Base-by-base conservation (phyloP, 1,139 yeast genomes). In the Debaryomyces psychrophilus region DNA sequence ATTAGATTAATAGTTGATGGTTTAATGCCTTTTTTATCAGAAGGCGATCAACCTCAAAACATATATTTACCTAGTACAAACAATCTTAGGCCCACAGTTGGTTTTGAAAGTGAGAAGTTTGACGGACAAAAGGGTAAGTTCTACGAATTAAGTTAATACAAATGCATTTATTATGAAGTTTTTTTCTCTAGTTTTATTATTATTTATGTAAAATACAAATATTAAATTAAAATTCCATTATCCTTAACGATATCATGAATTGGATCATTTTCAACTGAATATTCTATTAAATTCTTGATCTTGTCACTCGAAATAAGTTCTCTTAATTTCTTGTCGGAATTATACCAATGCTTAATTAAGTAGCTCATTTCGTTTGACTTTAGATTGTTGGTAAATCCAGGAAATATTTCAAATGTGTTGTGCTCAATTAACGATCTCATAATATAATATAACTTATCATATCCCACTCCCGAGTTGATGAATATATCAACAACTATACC, bases 1-100 rank as follows among this genome's bases (percentile, higher is more conserved):
- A 76, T 85, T 8, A 70, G 76, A 7, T 73, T 90, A 49, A 78
- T 90, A 8, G 82, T 88, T n/a, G 93, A 88, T 59, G 96, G 96
- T 1, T 69, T 89, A 9, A 57, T 67, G 46, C 69, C 73, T 8
- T 60, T 59, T 33, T 56, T 69, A 51, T 71, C 85, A 52, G 60
- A 49, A 37, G 50, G 51, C 41, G 37, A 52, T 5, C 52, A 45
- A n/a, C 50, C 56, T 14, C 61, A 59, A 18, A 50, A 50, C 39
- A 44, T 49, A 29, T 48, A 50, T 25, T 45, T 50, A 23, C 57
- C 50, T 12, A 48, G 38, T 29, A 25, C 28, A 3, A 59, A 58
- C 38, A 49, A 53, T 37, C 58, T 68, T 44, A 53, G 73, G 44
- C 73, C 72, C 2, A 41, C 51, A 46, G 56, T 59, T 42, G 65